phyloP scores from a whole-genome alignment of 2,329 filamentous ascomycete species.

The Parastagonospora nodorum region DNA sequence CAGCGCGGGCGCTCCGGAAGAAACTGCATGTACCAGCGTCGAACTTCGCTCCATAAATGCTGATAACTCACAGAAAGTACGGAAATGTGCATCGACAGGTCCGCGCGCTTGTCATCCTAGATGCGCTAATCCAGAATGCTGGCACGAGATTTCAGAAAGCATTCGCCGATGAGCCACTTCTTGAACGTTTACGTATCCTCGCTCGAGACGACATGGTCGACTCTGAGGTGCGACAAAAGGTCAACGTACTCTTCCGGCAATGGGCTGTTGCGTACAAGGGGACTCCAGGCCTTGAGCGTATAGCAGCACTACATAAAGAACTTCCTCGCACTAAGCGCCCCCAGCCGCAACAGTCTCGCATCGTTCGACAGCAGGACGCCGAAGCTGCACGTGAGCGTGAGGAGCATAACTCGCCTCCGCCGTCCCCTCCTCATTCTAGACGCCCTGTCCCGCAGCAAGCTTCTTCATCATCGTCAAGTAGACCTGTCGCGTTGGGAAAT shows the following conservation, averaged over 20 bases:
- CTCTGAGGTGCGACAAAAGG: slow-evolving; percentile 84
- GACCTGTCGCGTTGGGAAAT: slow-evolving; percentile 33
- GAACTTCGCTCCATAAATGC: neutral
- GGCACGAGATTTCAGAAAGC: slow-evolving; percentile 83
- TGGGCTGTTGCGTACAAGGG: slow-evolving; percentile 85
- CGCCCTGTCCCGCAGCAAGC: slow-evolving; percentile 32
- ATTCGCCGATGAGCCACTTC: slow-evolving; percentile 87
- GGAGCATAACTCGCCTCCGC: slow-evolving; percentile 45
- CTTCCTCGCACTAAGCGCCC: slow-evolving; percentile 67
- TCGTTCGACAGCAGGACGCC: slow-evolving; percentile 78
- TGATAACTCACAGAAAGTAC: slow-evolving; percentile 71
- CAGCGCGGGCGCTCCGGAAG: slow-evolving; percentile 89
- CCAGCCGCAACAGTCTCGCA: slow-evolving; percentile 74
- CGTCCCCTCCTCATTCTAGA: slow-evolving; percentile 32
- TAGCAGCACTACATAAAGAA: slow-evolving; percentile 78
- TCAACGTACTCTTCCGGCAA: slow-evolving; percentile 80
- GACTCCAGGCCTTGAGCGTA: slow-evolving; percentile 76
- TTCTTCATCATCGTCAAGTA: slow-evolving; percentile 34
- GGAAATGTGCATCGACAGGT: slow-evolving; percentile 92
- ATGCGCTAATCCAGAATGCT: slow-evolving; percentile 93
- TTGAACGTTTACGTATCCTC: slow-evolving; percentile 88
- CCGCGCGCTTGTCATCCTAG: slow-evolving; percentile 83
- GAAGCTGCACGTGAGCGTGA: slow-evolving; percentile 73
- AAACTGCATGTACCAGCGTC: slow-evolving; percentile 69
- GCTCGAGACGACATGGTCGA: slow-evolving; percentile 86